Conservation (phyloP, 208 protist genomes). For the Crithidia sp. region DNA sequence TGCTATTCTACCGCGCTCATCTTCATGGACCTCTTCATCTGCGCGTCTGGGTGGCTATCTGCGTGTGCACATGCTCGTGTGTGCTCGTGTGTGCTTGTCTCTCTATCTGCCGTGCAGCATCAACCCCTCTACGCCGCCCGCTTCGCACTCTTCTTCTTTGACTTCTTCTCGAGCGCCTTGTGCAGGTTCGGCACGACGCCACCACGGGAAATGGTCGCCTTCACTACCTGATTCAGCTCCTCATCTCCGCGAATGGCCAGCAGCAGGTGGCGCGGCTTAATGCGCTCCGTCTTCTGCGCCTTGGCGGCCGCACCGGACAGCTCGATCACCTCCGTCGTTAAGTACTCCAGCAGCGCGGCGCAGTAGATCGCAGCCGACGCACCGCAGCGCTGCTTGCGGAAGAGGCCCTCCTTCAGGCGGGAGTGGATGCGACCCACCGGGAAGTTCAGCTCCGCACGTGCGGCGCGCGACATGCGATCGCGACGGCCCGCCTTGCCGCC, state of each 20-base stretch:
- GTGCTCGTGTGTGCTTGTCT: conserved; percentile 4
- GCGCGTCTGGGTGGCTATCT: no score
- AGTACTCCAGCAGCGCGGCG: conserved; percentile 98
- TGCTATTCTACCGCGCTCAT: conserved; percentile 1
- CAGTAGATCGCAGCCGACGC: conserved; percentile 98
- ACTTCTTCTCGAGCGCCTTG: conserved; percentile 92
- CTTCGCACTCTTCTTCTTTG: conserved; percentile 91
- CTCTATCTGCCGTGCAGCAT: conserved; percentile 11
- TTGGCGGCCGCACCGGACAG: conserved; percentile 97
- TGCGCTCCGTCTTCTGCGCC: conserved; percentile 97
- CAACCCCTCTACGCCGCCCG: conserved; percentile 46
- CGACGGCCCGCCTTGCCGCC: conserved; percentile 87
- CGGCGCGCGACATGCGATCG: conserved; percentile 87
- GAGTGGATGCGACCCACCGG: conserved; percentile 99
- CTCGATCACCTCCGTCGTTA: conserved; percentile 99
- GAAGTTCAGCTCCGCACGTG: conserved; percentile 93
- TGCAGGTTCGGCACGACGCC: conserved; percentile 91
- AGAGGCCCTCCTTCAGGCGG: conserved; percentile 96
- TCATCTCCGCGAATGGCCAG: conserved; percentile 99
- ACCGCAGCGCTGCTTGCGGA: conserved; percentile 95
- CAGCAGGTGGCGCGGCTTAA: conserved; percentile 98
- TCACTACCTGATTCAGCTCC: conserved; percentile 99
- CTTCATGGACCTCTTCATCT: no score
- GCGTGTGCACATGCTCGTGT: not conserved
- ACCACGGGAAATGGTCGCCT: conserved; percentile 90